Evolutionary conservation across 306 rosid species (phyloP), one percentile per base, ranked within the genome.

Genomic region (Corylus heterophylla): DNA sequence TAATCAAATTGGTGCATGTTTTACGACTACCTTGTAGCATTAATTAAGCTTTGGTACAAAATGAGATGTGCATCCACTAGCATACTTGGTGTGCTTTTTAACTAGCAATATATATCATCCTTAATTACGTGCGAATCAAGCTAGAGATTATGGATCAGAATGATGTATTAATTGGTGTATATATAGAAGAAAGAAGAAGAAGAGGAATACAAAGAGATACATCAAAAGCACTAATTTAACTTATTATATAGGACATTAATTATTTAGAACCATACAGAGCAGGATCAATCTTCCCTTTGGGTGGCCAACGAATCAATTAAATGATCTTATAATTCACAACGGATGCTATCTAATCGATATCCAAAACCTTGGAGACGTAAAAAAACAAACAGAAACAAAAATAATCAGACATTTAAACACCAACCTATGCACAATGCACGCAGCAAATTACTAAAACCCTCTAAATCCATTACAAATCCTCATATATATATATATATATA

Each of bases 261-360:
- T 1, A 31, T 31, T 31, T 31, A 10, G 25, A 10, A 20, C 13
- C 35, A 58, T 58, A 22, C 64, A 20, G 22, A 20, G 9, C 2
- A 29, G 68, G 68, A 62, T 62, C 44, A 62, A 62, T 13, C n/a
- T 62, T 27, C n/a, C n/a, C 44, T 29, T 29, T 29, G 12, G 69
- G 12, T 82, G 80, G 74, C 54, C 75, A 83, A 86, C 73, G 75
- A 86, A 82, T 86, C 69, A 86, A 86, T 61, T 69, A 79, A 85
- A 79, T 82, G 73, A 69, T 69, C 58, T 54, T 37, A 54, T 45
- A 66, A 49, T 74, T 78, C 79, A 79, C 68, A 76, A 17, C 17
- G n/a, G 25, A 17, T 12, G 35, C 47, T 10, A 73, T 45, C 64
- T 59, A 11, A 29, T 69, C 52, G 47, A 49, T 27, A 29, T 45